Percentiles rank a stretch among this genome's conserved stretches.
These are phyloP conservation scores for Aspergillus phoenicis DNA, from an alignment of 2,329 filamentous ascomycete genomes.

Conservation along the genomic window DNA sequence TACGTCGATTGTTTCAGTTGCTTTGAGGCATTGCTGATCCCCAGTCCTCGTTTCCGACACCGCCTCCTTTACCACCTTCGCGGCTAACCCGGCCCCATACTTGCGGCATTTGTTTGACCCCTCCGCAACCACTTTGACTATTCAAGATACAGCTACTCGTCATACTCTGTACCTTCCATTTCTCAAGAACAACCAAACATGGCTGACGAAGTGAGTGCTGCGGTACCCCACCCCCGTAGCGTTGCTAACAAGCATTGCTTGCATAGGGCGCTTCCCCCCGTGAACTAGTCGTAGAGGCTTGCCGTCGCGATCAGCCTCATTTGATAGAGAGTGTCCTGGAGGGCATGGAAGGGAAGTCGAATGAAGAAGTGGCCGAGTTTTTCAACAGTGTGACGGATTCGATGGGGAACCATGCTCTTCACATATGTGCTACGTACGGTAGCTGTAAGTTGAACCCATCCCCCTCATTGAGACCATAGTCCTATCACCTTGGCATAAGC, in stretches of 20 bases:
- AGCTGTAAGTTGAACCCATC: slow-evolving; percentile 67
- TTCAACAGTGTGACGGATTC: slow-evolving; percentile 85
- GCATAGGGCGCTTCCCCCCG: slow-evolving; percentile 76
- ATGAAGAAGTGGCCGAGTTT: slow-evolving; percentile 69
- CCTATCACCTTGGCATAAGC: neutral
- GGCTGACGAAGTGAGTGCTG: slow-evolving; percentile 47
- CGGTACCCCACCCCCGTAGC: neutral
- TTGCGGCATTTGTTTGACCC: slow-evolving; percentile 6
- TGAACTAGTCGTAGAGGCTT: slow-evolving; percentile 89
- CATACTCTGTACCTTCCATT: neutral
- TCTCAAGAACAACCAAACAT: slow-evolving; percentile 29
- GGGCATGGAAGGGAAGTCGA: slow-evolving; percentile 58
- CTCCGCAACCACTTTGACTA: neutral
- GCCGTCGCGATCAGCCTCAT: slow-evolving; percentile 87
- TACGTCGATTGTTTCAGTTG: neutral
- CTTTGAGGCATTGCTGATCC: neutral
- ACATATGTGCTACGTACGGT: slow-evolving; percentile 82
- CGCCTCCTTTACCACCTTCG: slow-evolving; percentile 16
- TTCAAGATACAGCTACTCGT: neutral
- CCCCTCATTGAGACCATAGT: neutral
- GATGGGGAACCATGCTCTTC: slow-evolving; percentile 84
- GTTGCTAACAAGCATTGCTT: slow-evolving; percentile 2
- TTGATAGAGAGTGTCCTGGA: slow-evolving; percentile 76
- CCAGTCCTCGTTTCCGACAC: slow-evolving; percentile 26
- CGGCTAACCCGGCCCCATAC: neutral